phyloP scores from a whole-genome alignment of 2,329 filamentous ascomycete genomes.

The Fusarium sp. region DNA sequence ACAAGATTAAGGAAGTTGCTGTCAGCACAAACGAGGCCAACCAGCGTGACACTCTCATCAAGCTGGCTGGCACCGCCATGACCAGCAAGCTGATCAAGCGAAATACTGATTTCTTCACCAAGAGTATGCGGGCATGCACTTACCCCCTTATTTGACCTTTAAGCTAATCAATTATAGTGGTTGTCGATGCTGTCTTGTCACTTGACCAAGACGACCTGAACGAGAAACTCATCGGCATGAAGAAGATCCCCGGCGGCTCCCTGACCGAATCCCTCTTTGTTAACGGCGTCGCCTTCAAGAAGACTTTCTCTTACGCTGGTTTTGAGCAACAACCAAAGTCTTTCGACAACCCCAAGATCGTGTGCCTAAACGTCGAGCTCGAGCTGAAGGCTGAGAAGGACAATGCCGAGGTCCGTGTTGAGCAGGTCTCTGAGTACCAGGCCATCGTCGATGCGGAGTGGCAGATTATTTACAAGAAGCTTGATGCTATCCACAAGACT shows the following conservation, averaged over 20 bases:
- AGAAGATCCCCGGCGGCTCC: slow-evolving; percentile 97
- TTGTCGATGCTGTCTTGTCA: slow-evolving; percentile 94
- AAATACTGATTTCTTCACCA: slow-evolving; percentile 96
- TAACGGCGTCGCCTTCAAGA: slow-evolving; percentile 99
- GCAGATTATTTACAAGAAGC: slow-evolving; percentile 99
- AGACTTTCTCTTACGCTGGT: slow-evolving; percentile 98
- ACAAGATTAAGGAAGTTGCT: slow-evolving; percentile 98
- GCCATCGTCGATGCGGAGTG: slow-evolving; percentile 99
- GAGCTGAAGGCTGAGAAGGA: slow-evolving; percentile 99
- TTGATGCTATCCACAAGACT: slow-evolving; percentile 92
- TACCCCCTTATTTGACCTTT: neutral
- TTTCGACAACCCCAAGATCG: slow-evolving; percentile 94
- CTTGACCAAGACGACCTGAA: slow-evolving; percentile 97
- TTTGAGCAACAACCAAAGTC: slow-evolving; percentile 99
- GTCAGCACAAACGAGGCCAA: slow-evolving; percentile 85
- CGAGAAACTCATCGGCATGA: slow-evolving; percentile 97
- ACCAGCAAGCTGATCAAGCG: slow-evolving; percentile 99
- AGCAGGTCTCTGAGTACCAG: slow-evolving; percentile 99
- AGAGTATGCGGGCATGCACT: slow-evolving; percentile 70
- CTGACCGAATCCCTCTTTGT: slow-evolving; percentile 97
- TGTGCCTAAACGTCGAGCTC: slow-evolving; percentile 96
- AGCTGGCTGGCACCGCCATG: slow-evolving; percentile 96
- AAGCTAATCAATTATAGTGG: slow-evolving; percentile 73
- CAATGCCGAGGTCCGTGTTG: slow-evolving; percentile 97
- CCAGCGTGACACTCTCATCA: slow-evolving; percentile 86